These are phyloP conservation scores for Pneumocystis jirovecii DNA, from an alignment of 1,139 yeast species.

Conservation along the genomic window DNA sequence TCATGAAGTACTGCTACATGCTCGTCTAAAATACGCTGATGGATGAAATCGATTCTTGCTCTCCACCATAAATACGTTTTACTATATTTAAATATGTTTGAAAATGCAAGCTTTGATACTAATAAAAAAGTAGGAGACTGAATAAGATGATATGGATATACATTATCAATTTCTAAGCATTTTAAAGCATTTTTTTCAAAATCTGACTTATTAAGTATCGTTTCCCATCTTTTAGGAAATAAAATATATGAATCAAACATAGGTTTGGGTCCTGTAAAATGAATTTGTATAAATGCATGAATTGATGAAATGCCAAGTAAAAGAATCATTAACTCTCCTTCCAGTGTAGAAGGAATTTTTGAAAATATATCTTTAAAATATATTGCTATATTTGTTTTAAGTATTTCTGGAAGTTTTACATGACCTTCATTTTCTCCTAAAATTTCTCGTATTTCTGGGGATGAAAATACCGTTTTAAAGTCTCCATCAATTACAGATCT, in stretches of 20 bases:
- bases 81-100: constrained; percentile 5
- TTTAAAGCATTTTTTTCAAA: constrained; percentile 17
- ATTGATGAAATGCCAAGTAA: constrained; percentile 31
- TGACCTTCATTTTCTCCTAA: not conserved
- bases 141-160: constrained; percentile 21
- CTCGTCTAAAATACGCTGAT: constrained; percentile 24
- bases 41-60: constrained; percentile 23
- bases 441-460: not conserved
- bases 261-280: constrained; percentile 71
- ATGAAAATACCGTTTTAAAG: not conserved
- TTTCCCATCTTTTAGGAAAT: constrained; percentile 15
- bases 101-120: constrained; percentile 18
- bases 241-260: constrained; percentile 23
- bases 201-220: constrained; percentile 17
- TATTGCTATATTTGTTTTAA: not conserved
- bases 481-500: not conserved
- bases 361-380: not conserved
- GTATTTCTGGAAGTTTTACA: not conserved
- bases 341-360: not conserved
- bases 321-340: not conserved
- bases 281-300: constrained; percentile 58
- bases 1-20: constrained; percentile 22
- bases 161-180: constrained; percentile 24
- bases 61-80: constrained; percentile 21
- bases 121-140: constrained; percentile 22